Evolutionary conservation across 2,329 filamentous ascomycete genomes (phyloP).

Genomic region (Alternaria longipes): DNA sequence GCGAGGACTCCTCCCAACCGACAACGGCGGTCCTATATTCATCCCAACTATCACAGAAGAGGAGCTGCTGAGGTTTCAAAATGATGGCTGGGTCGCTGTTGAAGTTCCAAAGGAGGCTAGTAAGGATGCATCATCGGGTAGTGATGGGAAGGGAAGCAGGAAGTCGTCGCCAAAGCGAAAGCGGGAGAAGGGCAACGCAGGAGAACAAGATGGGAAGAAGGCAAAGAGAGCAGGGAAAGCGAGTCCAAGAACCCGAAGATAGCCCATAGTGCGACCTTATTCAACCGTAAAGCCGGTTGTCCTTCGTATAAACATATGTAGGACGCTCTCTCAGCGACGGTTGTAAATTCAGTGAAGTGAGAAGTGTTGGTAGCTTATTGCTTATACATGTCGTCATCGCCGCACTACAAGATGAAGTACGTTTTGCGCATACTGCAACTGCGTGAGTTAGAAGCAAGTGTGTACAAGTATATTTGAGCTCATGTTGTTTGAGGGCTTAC

Average conservation of each 20-base stretch:
- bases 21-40: constrained; percentile 6
- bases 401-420: not conserved
- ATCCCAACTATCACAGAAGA: constrained; percentile 17
- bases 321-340: not conserved
- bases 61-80: constrained; percentile 15
- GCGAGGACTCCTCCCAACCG: not conserved
- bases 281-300: not conserved
- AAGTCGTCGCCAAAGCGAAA: not conserved
- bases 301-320: not conserved
- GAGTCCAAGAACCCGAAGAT: not conserved
- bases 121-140: not conserved
- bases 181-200: not conserved
- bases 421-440: not conserved
- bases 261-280: not conserved
- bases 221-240: not conserved
- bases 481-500: not conserved
- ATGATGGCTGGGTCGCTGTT: constrained; percentile 2
- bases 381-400: not conserved
- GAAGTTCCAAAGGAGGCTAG: constrained; percentile 6
- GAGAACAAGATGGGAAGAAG: not conserved
- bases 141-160: not conserved
- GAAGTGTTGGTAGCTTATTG: not conserved
- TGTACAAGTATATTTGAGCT: not conserved
- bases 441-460: not conserved
- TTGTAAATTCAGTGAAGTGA: not conserved